A percentile compares a stretch with the other conserved stretches of the same genome.
Conservation (phyloP, 257 asterid genomes). For the Coffea eugenioides region DNA sequence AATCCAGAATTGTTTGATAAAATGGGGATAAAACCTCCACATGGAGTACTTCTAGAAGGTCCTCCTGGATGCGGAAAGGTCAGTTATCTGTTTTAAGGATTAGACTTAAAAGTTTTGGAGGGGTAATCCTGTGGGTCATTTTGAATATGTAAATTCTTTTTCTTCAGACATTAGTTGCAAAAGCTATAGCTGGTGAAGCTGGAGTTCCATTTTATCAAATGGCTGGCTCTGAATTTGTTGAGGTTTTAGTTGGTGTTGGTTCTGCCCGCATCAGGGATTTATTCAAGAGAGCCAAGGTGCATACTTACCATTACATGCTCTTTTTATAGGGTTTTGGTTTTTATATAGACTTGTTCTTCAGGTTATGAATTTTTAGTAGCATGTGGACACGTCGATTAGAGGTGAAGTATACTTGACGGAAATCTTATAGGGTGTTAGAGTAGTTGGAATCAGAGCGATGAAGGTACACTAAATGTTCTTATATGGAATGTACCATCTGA, state of each 20-base stretch:
- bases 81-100: conserved; percentile 21
- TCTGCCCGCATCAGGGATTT: conserved; percentile 98
- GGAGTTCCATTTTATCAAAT: conserved; percentile 99
- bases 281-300: conserved; percentile 97
- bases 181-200: conserved; percentile 99
- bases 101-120: not conserved
- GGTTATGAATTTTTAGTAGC: not conserved
- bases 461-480: not conserved
- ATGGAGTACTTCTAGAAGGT: conserved; percentile 98
- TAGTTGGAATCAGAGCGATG: not conserved
- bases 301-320: not conserved
- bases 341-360: not conserved
- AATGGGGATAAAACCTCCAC: conserved; percentile 98
- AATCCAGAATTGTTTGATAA: conserved; percentile 93
- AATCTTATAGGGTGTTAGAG: not conserved
- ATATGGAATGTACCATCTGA: not conserved
- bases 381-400: not conserved
- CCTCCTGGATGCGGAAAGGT: conserved; percentile 99
- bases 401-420: not conserved
- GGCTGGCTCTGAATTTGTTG: conserved; percentile 99
- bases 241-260: conserved; percentile 98
- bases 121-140: not conserved
- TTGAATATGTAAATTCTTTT: conserved; percentile 7
- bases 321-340: not conserved
- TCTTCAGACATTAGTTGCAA: conserved; percentile 87